A percentile compares a stretch with the other conserved stretches of the same genome.
Conservation (phyloP, 345 rosid species). For the Eucalyptus grandis region DNA sequence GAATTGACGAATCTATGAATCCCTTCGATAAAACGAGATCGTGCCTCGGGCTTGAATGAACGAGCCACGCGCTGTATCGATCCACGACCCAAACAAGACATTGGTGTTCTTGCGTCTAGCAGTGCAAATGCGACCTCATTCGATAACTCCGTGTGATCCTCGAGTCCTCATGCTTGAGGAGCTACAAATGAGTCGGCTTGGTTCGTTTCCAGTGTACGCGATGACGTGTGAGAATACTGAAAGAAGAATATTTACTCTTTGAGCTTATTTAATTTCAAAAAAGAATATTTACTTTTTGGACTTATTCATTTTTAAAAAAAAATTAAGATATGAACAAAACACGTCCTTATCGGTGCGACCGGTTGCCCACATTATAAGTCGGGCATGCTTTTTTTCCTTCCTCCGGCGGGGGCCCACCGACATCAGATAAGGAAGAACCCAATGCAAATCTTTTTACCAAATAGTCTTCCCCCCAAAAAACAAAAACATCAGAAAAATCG, state of each 20-base stretch:
- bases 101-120: too few relatives aligned
- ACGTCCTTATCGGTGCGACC: neutral
- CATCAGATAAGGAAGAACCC: neutral
- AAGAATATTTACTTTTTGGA: neutral
- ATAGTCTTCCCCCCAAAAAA: neutral
- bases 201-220: too few relatives aligned
- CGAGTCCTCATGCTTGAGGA: too few relatives aligned
- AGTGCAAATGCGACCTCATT: too few relatives aligned
- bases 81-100: too few relatives aligned
- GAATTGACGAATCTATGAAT: too few relatives aligned
- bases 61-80: too few relatives aligned
- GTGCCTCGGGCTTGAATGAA: too few relatives aligned
- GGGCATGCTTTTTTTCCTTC: neutral
- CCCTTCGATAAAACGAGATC: rapidly evolving
- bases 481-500: neutral
- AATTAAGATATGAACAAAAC: neutral
- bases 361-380: neutral
- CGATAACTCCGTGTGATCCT: too few relatives aligned
- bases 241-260: neutral
- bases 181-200: too few relatives aligned
- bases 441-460: neutral
- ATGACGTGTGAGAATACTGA: neutral
- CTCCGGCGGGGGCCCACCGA: neutral
- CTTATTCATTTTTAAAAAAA: neutral
- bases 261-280: neutral